Evolutionary conservation across 23 red algal genomes (phyloP), one percentile per base, ranked within the genome.

Genomic region (Gracilaria vermiculophylla): DNA sequence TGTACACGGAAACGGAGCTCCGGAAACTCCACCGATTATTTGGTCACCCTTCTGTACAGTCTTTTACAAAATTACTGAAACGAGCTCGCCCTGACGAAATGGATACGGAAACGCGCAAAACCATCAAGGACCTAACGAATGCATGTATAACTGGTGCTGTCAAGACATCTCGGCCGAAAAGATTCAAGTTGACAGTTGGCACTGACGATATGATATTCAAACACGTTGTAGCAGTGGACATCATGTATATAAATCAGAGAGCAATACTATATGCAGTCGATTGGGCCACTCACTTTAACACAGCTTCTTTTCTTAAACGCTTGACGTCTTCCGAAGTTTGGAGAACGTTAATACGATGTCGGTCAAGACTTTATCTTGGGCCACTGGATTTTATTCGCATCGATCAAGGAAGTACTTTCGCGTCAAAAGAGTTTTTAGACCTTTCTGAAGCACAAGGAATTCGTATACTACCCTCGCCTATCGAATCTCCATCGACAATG

Each of bases 161-260:
- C 14, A 71, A 73, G 48, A 40, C 82, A 69, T 55, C 82, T 55
- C 43, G 67, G 15, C 62, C 65, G 17, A 48, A 65, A 55, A 55
- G 82, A 57, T 86, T 72, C 65, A 86, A 86, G 36, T n/a, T 86
- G 7, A 75, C 65, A 19, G 20, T 71, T 25, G 61, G 82, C 31
- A 86, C 82, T 21, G 65, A 73, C 20, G 47, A 58, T 19, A 21
- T 58, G 44, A 50, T 42, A 16, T 86, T 39, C 51, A 86, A 86
- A 75, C 82, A 86, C 60, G 60, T 56, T 53, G 62, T 86, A 20
- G 82, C 82, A 55, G 23, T 73, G 16, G 82, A 72, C 45, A 60
- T 72, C 34, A 76, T 86, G 64, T 58, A 56, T 6, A 35, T 71
- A 49, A 76, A 72, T 41, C 32, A 21, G 16, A 50, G 56, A 53